Conservation (phyloP, 441 rosid species). For the California macrophylla region DNA sequence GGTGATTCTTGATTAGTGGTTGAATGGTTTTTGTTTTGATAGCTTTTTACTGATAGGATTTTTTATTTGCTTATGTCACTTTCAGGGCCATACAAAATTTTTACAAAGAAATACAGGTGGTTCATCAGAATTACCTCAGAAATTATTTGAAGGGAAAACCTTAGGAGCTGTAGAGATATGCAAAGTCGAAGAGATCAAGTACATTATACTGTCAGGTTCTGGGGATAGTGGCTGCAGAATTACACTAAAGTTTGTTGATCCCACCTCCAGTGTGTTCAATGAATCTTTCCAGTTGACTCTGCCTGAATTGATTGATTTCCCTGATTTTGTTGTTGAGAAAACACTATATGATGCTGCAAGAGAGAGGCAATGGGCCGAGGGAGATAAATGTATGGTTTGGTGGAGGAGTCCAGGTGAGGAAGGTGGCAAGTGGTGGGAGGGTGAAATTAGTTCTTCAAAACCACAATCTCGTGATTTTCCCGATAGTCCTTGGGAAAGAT, state of each 20-base stretch:
- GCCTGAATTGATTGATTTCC: conserved; percentile 46
- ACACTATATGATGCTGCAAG: conserved; percentile 51
- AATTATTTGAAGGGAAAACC: conserved; percentile 29
- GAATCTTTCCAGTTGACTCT: conserved; percentile 45
- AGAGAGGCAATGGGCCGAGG: conserved; percentile 40
- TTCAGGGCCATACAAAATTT: conserved; percentile 45
- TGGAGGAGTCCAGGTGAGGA: conserved; percentile 46
- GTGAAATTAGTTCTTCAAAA: conserved; percentile 37
- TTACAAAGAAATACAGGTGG: background rate
- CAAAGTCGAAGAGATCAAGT: conserved; percentile 46
- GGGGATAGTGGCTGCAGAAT: conserved; percentile 77
- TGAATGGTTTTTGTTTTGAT: conserved; percentile 9
- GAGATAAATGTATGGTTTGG: conserved; percentile 60
- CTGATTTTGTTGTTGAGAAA: conserved; percentile 68
- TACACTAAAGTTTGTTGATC: conserved; percentile 45
- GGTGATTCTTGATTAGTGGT: conserved; percentile 25
- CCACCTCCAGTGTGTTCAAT: conserved; percentile 34
- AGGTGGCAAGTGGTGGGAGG: conserved; percentile 65
- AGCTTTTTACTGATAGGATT: conserved; percentile 12
- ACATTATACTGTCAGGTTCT: conserved; percentile 55
- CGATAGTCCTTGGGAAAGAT: conserved; percentile 73
- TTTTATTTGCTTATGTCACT: conserved; percentile 20
- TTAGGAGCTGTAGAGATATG: conserved; percentile 52
- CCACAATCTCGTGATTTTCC: conserved; percentile 50
- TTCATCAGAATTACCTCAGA: conserved; percentile 36